Conservation (phyloP, 129 eudicot genomes). For the Logfia minima region DNA sequence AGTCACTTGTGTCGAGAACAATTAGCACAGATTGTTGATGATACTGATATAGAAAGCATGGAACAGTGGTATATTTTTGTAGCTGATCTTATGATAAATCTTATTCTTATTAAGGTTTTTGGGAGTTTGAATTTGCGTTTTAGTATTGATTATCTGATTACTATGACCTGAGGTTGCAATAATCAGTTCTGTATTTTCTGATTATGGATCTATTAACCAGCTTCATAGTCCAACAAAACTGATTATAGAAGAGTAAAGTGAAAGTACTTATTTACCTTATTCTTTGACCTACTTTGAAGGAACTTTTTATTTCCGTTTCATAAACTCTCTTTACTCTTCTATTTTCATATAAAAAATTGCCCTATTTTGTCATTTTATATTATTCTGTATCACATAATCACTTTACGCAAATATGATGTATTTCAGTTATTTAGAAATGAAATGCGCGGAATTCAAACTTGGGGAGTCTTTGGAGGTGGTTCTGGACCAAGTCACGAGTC, state of each 20-base stretch:
- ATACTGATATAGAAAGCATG: conserved; percentile 64
- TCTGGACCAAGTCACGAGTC: conserved; percentile 63
- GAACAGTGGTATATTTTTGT: conserved; percentile 69
- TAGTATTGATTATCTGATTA: background rate
- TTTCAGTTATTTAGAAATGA: conserved; percentile 67
- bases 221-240: background rate
- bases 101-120: background rate
- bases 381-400: background rate
- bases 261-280: too few species aligned
- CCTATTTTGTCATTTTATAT: background rate
- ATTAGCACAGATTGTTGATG: conserved; percentile 56
- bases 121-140: background rate
- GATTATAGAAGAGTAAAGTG: too few species aligned
- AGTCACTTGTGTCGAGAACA: conserved; percentile 70
- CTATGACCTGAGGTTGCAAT: background rate
- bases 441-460: conserved; percentile 63
- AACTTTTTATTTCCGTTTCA: background rate
- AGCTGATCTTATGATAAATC: background rate
- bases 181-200: background rate
- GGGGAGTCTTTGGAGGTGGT: conserved; percentile 72
- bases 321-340: background rate
- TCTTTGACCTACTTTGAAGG: background rate
- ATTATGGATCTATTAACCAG: background rate
- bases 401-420: background rate
- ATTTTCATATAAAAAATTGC: too few species aligned